Percentiles rank a stretch among this genome's conserved stretches.
Conservation (phyloP, 192 early-diverging fungal genomes). For the Phlyctochytrium planicorne region DNA sequence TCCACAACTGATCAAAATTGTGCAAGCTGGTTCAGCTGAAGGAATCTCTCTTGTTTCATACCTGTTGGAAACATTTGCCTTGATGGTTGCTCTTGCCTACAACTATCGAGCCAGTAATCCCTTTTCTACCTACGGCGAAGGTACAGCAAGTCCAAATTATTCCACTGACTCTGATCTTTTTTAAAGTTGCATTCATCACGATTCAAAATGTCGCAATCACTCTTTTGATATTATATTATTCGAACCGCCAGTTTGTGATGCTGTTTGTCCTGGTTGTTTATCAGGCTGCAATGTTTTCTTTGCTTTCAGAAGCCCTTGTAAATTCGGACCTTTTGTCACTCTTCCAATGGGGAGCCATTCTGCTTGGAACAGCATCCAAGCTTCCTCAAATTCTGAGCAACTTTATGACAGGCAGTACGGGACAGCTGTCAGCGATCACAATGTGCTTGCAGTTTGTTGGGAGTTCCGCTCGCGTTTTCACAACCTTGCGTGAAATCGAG, state of each 20-base stretch:
- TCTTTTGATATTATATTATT: conserved; percentile 42
- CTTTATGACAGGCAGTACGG: conserved; percentile 79
- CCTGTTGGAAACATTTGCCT: conserved; percentile 81
- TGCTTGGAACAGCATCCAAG: conserved; percentile 76
- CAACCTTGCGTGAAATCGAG: conserved; percentile 88
- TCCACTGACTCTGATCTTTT: conserved; percentile 9
- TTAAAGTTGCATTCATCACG: conserved; percentile 68
- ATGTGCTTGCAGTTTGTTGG: conserved; percentile 88
- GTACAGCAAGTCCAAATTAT: conserved; percentile 9
- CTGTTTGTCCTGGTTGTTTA: conserved; percentile 36
- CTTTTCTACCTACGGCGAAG: conserved; percentile 82
- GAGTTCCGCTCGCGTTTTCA: conserved; percentile 82
- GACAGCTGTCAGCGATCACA: conserved; percentile 88
- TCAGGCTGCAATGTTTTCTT: conserved; percentile 45
- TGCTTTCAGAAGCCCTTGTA: conserved; percentile 53
- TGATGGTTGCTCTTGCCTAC: conserved; percentile 77
- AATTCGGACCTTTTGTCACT: conserved; percentile 49
- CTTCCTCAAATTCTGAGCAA: conserved; percentile 90
- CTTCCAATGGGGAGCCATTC: conserved; percentile 76
- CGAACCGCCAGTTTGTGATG: conserved; percentile 25
- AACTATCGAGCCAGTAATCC: conserved; percentile 79
- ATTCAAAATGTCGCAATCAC: conserved; percentile 78
- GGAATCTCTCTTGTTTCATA: conserved; percentile 80
- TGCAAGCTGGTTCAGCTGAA: conserved; percentile 63
- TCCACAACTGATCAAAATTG: conserved; percentile 93